Base-by-base conservation (phyloP, 352 stramenopile species). In the Phytophthora chlamydospora region DNA sequence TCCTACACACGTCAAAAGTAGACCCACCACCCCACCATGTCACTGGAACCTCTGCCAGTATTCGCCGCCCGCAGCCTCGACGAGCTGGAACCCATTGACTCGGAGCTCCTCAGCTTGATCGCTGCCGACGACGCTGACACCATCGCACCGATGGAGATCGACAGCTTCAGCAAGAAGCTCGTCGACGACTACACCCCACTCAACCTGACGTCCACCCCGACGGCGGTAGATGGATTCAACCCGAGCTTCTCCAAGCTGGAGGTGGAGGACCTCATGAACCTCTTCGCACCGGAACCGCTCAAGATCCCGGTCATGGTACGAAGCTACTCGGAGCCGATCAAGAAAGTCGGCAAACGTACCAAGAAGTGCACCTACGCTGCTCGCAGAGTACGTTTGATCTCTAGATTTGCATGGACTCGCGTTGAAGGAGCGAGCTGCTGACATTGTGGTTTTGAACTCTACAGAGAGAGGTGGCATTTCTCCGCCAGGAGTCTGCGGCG, bases 321-420 rank as follows among this genome's bases (percentile, higher is more conserved):
- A 24, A 62, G 57, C 41, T 65, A 34, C 19, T 70, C 41, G 19
- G 69, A 71, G 16, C 54, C 58, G 5, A 53, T 68, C 29, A 72
- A 66, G 56, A 80, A 81, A 44, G 32, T 64, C 17, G 44, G 40
- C 17, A 79, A 76, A 42, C 69, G 71, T 43, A 71, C 55, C 40
- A 84, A 83, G 41, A 88, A 88, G 48, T 88, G 78, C 73, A 88
- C 78, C 1, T 88, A 88, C 60, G 78, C 75, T 3, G 71, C 78
- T 49, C 71, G 78, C 56, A 75, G 76, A 42, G 73, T 80, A 62
- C 52, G 73, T 71, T 21, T 39, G 19, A 43, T 16, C 14, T n/a
- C 27, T 3, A 27, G 1, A 3, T 31, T 27, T 48, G 9, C 33
- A 48, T 19, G 7, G 14, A 16, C 17, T 6, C 42, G 31, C 3